Evolutionary conservation across 345 rosid species (phyloP), one percentile per base, ranked within the genome.

Genomic region (Punica granatum): DNA sequence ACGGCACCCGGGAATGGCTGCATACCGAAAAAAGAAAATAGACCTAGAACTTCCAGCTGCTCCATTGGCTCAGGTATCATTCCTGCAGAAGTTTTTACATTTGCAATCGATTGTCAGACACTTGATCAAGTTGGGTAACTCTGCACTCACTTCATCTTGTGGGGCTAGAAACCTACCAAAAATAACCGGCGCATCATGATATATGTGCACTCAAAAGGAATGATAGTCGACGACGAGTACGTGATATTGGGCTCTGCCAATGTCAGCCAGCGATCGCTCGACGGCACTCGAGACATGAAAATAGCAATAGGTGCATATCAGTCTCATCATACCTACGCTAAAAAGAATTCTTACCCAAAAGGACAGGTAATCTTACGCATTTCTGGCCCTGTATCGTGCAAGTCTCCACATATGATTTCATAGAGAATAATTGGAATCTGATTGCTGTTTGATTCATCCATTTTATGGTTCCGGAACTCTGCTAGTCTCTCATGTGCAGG

Each of bases 271-370:
- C 87, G 98, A 0, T 93, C 98, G 65, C 77, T 90, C 80, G 98
- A 82, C 43, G 98, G 98, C 61, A 87, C 93, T 6, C 81, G 98
- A 73, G 98, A 93, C 80, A 88, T 96, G 25, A 97, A 93, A 74
- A 93, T 93, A 67, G 98, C 98, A 54, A 88, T 93, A 90, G 98
- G 98, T 31, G 97, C 87, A 19, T 93, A 90, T 74, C 98, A 93
- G 65, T 94, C 97, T 25, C 81, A 70, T 28, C 88, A 88, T 73
- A 82, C 89, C 53, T 74, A 83, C 76, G 85, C 90, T 56, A 87
- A 58, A 67, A 81, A 77, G 74, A 74, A 34, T 28, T 70, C 78
- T 65, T 77, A 68, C 71, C 88, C 98, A 7, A 83, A 31, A 14
- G 98, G 97, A n/a, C 89, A 87, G 92, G 98, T 89, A 71, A 72